Base-by-base conservation (phyloP, 2,329 filamentous ascomycete species). In the Penicillium brasilianum region DNA sequence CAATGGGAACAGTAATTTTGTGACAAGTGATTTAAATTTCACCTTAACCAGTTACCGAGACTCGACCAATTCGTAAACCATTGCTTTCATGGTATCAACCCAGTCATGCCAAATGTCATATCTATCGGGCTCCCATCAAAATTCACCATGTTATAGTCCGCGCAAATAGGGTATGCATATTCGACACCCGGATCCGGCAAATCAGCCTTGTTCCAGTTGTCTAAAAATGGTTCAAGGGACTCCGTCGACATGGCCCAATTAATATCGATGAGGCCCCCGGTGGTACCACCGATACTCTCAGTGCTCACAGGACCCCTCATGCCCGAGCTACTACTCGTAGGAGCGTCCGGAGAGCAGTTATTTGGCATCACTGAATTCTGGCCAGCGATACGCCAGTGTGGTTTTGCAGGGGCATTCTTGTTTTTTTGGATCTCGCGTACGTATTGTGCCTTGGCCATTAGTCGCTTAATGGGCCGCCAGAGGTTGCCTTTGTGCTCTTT, bases 371-470 rank as follows among this genome's bases (percentile, higher is more conserved):
- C 41, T 9, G 41, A 6, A 11, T 22, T 30, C 11, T 8, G 30
- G 3, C 51, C 51, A 14, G 51, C 34, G 4, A 54, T 22, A 18
- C 51, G 22, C 53, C 39, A 55, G 16, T 7, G 18, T 0, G 22
- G n/a, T 14, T 36, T 55, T 13, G 53, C 3, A 43, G 46, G 9
- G 14, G 30, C n/a, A 0, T 1, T 55, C 1, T 36, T 44, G 13
- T 32, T 52, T 25, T 43, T 58, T 36, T 61, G 51, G 0, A 37
- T 41, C 18, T 56, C 61, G 13, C 58, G 61, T 13, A 58, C 46
- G n/a, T 49, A 43, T 18, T 46, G 20, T 20, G 61, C 61, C 49
- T 59, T 61, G 13, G 46, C 55, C 61, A 56, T 53, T 3, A 63
- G 41, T 2, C 46, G 58, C 4, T 61, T 58, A 3, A 63, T 55